These are phyloP conservation scores for Sphaerulina populicola DNA, from an alignment of 2,329 filamentous ascomycete species.

Conservation along the genomic window DNA sequence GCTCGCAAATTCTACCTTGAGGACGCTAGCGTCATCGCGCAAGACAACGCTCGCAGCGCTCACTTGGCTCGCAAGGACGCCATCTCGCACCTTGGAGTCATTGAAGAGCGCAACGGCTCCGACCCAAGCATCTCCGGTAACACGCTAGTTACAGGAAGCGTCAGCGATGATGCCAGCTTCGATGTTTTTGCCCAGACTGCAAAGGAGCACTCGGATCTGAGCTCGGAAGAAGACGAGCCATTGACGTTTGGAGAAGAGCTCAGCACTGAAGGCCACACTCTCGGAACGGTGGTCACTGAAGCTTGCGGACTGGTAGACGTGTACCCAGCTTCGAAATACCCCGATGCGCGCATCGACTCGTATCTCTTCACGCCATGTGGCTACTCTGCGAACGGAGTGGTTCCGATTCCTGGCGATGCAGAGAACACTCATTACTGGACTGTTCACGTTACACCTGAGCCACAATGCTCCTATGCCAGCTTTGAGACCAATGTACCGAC, in stretches of 20 bases:
- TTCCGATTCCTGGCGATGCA: constrained; percentile 59
- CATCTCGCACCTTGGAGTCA: constrained; percentile 51
- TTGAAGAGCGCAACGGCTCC: constrained; percentile 45
- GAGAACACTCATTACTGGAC: constrained; percentile 79
- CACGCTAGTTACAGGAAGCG: constrained; percentile 30
- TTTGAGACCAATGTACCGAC: constrained; percentile 98
- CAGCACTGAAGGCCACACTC: constrained; percentile 85
- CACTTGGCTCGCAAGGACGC: constrained; percentile 55
- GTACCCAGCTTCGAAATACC: constrained; percentile 78
- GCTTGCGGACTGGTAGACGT: constrained; percentile 80
- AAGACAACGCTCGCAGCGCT: constrained; percentile 63
- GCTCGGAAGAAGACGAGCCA: constrained; percentile 44
- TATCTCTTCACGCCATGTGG: constrained; percentile 96
- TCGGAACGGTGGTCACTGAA: constrained; percentile 88
- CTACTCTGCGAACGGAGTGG: constrained; percentile 92
- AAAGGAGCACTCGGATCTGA: constrained; percentile 52
- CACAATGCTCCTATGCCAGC: constrained; percentile 91
- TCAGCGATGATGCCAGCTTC: constrained; percentile 46
- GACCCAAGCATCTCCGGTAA: constrained; percentile 32
- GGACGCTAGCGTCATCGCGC: constrained; percentile 82
- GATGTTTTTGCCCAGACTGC: constrained; percentile 76
- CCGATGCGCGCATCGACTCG: constrained; percentile 86
- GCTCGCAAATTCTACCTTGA: constrained; percentile 63
- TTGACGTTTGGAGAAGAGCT: constrained; percentile 59
- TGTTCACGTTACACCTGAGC: constrained; percentile 94